Conservation (phyloP, 2,329 filamentous ascomycete species). For the Trichoderma atroviride region DNA sequence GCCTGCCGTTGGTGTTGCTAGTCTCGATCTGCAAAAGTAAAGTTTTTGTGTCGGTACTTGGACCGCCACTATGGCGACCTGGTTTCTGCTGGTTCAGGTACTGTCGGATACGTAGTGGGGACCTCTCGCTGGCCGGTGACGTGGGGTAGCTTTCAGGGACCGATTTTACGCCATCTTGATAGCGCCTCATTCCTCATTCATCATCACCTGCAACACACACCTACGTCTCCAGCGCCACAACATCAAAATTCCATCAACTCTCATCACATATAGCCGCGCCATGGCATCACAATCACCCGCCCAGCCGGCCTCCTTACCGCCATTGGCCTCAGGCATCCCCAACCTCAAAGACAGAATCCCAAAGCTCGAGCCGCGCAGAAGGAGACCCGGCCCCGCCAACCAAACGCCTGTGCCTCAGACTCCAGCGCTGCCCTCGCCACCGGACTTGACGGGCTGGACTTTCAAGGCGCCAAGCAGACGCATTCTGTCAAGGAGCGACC, state of each 20-base stretch:
- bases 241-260: conserved; percentile 26
- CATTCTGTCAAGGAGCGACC: conserved; percentile 80
- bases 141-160: conserved; percentile 18
- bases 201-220: not conserved
- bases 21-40: conserved; percentile 21
- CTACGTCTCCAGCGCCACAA: not conserved
- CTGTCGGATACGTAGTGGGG: not conserved
- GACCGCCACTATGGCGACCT: no score
- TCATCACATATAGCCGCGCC: not conserved
- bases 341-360: conserved; percentile 60
- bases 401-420: conserved; percentile 71
- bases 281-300: conserved; percentile 35
- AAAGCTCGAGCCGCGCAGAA: conserved; percentile 67
- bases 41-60: not conserved
- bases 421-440: conserved; percentile 70
- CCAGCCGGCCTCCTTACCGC: conserved; percentile 24
- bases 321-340: conserved; percentile 34
- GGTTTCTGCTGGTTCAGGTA: not conserved
- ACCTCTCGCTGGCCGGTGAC: conserved; percentile 3
- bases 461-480: conserved; percentile 73
- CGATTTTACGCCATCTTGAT: conserved; percentile 7
- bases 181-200: not conserved
- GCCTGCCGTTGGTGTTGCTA: conserved; percentile 6
- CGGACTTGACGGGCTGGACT: conserved; percentile 59
- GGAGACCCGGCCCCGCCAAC: conserved; percentile 55